Conservation (phyloP, 192 early-diverging fungal species). For the Coemansia sp. region DNA sequence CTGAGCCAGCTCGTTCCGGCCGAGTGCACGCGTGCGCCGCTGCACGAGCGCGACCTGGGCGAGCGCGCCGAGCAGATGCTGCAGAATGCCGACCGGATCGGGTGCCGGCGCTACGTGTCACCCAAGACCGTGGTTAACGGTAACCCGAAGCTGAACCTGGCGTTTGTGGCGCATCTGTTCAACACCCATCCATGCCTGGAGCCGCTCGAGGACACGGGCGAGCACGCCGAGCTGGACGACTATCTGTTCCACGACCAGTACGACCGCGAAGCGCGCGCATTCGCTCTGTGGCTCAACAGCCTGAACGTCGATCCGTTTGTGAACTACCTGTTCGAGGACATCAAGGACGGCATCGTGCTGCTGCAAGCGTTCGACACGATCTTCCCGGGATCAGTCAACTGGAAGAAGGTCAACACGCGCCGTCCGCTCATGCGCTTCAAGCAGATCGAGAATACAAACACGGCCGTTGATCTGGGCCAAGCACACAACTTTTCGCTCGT, state of each 20-base stretch:
- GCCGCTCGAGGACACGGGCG: slow-evolving; percentile 78
- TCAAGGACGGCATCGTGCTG: slow-evolving; percentile 87
- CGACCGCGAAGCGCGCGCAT: slow-evolving; percentile 72
- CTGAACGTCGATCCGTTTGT: slow-evolving; percentile 97
- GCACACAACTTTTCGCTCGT: slow-evolving; percentile 85
- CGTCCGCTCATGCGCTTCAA: slow-evolving; percentile 85
- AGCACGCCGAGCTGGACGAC: slow-evolving; percentile 88
- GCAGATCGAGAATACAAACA: slow-evolving; percentile 97
- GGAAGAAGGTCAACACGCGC: slow-evolving; percentile 85
- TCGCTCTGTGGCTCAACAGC: slow-evolving; percentile 97
- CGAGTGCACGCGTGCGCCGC: slow-evolving; percentile 76
- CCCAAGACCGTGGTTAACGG: slow-evolving; percentile 92
- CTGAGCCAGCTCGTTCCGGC: slow-evolving; percentile 88
- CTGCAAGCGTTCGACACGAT: slow-evolving; percentile 96
- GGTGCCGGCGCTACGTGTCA: slow-evolving; percentile 91
- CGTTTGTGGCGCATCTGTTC: slow-evolving; percentile 98
- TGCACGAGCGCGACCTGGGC: slow-evolving; percentile 72
- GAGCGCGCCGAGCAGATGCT: slow-evolving; percentile 88
- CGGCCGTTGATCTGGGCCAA: slow-evolving; percentile 86
- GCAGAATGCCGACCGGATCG: slow-evolving; percentile 87
- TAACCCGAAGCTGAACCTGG: slow-evolving; percentile 97
- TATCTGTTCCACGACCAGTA: slow-evolving; percentile 53
- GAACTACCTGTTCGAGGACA: slow-evolving; percentile 96
- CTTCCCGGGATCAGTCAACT: slow-evolving; percentile 84
- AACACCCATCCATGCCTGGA: slow-evolving; percentile 95